A percentile compares a stretch with the other conserved stretches of the same genome.
Evolutionary conservation across 768 basidiomycete species (phyloP).

Genomic region (Leccinum sublutescens): DNA sequence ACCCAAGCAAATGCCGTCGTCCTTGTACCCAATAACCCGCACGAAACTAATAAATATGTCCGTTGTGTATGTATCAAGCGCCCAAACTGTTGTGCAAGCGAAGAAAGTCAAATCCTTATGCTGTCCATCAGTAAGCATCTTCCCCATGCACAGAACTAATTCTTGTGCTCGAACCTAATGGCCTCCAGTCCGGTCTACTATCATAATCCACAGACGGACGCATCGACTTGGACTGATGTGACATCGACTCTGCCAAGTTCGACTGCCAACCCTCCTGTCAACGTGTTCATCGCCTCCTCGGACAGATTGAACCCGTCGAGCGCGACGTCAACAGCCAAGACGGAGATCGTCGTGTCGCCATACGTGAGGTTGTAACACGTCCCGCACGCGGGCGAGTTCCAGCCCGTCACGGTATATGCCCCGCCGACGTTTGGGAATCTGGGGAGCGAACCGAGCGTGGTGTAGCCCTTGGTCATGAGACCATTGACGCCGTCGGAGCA

Average conservation of each 20-base stretch:
- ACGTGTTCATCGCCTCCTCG: slow-evolving; percentile 49
- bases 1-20: background rate
- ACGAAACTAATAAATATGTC: background rate
- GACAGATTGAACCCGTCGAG: slow-evolving; percentile 47
- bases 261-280: slow-evolving; percentile 48
- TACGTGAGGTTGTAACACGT: slow-evolving; percentile 35
- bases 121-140: background rate
- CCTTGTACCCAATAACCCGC: background rate
- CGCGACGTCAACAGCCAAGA: slow-evolving; percentile 31
- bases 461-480: slow-evolving; percentile 30
- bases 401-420: slow-evolving; percentile 30
- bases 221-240: slow-evolving; percentile 39
- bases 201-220: slow-evolving; percentile 46
- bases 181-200: background rate
- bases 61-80: background rate
- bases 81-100: background rate
- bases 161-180: background rate
- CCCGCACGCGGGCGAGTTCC: slow-evolving; percentile 18
- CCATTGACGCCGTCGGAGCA: slow-evolving; percentile 36
- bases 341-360: slow-evolving; percentile 12
- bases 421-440: slow-evolving; percentile 35
- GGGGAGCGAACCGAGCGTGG: slow-evolving; percentile 34
- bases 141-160: background rate
- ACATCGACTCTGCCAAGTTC: slow-evolving; percentile 49
- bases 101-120: background rate